phyloP scores from a whole-genome alignment of 2,329 filamentous ascomycete species.

The Lasiodiplodia gonubiensis region DNA sequence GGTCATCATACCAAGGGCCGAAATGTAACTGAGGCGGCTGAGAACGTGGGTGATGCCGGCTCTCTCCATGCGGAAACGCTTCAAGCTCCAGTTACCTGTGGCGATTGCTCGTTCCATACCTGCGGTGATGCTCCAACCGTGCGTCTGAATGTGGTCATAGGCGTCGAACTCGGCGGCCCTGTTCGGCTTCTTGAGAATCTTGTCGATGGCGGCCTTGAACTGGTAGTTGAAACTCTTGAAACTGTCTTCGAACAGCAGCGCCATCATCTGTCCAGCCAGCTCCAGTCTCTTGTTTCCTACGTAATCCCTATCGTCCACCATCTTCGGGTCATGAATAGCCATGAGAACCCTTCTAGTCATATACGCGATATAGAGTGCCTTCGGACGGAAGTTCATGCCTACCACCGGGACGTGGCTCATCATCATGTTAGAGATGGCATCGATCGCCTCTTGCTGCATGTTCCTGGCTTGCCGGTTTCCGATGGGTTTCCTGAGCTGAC shows the following conservation, averaged over 20 bases:
- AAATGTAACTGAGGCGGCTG: slow-evolving; percentile 94
- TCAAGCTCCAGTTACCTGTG: slow-evolving; percentile 96
- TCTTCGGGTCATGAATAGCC: slow-evolving; percentile 84
- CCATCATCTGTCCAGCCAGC: slow-evolving; percentile 90
- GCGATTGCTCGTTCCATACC: slow-evolving; percentile 96
- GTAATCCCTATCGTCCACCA: slow-evolving; percentile 96
- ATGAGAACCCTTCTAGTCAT: slow-evolving; percentile 97
- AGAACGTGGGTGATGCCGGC: slow-evolving; percentile 96
- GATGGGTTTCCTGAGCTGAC: slow-evolving; percentile 76
- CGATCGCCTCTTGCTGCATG: slow-evolving; percentile 87
- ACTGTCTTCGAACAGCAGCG: slow-evolving; percentile 92
- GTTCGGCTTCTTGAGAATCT: slow-evolving; percentile 91
- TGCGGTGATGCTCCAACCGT: slow-evolving; percentile 84
- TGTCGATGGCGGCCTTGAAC: slow-evolving; percentile 93
- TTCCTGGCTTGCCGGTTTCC: slow-evolving; percentile 67
- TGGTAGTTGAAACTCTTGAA: slow-evolving; percentile 94
- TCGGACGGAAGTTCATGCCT: slow-evolving; percentile 93
- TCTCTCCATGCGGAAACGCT: slow-evolving; percentile 98
- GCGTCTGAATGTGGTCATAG: slow-evolving; percentile 79
- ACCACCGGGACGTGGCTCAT: slow-evolving; percentile 93
- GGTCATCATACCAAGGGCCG: slow-evolving; percentile 98
- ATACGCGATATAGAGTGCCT: slow-evolving; percentile 93
- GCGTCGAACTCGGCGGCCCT: slow-evolving; percentile 88
- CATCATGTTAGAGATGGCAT: slow-evolving; percentile 89
- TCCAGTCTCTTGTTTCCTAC: slow-evolving; percentile 97